Percentiles rank a stretch among this genome's conserved stretches.
Conservation (phyloP, 129 eudicot genomes). For the Centella asiatica region DNA sequence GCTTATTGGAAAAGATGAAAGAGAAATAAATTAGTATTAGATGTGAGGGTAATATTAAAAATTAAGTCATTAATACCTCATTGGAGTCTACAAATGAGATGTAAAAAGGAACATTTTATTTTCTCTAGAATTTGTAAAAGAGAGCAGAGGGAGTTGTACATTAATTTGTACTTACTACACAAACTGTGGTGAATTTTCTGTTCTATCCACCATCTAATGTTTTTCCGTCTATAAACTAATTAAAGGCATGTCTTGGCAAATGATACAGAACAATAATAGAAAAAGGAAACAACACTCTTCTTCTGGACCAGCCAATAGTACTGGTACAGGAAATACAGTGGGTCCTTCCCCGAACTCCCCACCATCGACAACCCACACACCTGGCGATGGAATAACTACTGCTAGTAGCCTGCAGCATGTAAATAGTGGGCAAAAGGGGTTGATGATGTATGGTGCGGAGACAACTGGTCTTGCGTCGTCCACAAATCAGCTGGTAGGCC, state of each 20-base stretch:
- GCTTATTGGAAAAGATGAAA: no score
- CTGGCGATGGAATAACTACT: conserved; percentile 80
- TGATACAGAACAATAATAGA: conserved; percentile 55
- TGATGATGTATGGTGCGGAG: conserved; percentile 86
- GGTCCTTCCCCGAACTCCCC: conserved; percentile 96
- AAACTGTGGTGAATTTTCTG: background rate
- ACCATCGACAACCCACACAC: conserved; percentile 86
- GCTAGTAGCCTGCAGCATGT: conserved; percentile 80
- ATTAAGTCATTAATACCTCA: no score
- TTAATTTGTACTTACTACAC: no score
- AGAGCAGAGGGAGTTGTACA: no score
- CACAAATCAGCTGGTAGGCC: conserved; percentile 77
- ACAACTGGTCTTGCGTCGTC: conserved; percentile 80
- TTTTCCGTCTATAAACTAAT: background rate
- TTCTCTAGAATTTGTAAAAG: no score
- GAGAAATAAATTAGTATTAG: no score
- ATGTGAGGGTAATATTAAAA: no score
- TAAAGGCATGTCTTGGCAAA: background rate
- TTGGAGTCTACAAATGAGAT: no score
- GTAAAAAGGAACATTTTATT: no score
- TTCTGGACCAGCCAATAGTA: conserved; percentile 96
- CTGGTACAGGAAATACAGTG: conserved; percentile 93
- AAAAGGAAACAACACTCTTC: conserved; percentile 95
- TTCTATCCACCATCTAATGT: background rate
- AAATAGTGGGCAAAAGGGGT: conserved; percentile 62